Conservation (phyloP, 495 filamentous ascomycete species). For the Podospora pseudoanserina region DNA sequence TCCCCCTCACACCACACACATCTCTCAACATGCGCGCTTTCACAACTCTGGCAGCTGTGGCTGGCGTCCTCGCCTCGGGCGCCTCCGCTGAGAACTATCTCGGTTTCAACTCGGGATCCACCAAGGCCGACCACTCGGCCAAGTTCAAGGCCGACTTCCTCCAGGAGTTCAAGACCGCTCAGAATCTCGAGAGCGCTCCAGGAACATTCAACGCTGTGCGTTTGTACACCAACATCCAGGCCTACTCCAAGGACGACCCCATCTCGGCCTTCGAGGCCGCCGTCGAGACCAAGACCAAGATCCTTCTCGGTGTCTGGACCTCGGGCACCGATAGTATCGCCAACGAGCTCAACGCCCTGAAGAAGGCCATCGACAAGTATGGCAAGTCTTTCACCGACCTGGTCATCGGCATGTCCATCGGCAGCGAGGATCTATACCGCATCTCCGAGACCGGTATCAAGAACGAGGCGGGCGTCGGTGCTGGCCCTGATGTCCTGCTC, state of each 20-base stretch:
- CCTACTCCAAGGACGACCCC: constrained; percentile 45
- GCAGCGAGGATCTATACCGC: constrained; percentile 55
- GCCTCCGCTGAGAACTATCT: constrained; percentile 38
- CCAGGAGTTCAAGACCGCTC: constrained; percentile 45
- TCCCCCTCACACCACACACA: background rate
- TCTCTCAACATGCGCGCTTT: constrained; percentile 29
- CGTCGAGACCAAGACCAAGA: constrained; percentile 45
- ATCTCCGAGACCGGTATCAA: constrained; percentile 38
- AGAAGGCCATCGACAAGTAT: constrained; percentile 41
- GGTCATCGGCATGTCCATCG: constrained; percentile 51
- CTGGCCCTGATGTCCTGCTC: constrained; percentile 39
- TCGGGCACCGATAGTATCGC: constrained; percentile 47
- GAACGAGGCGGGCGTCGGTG: constrained; percentile 44
- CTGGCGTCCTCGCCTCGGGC: constrained; percentile 32
- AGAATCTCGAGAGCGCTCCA: constrained; percentile 40
- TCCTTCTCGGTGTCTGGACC: constrained; percentile 53
- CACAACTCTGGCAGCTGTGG: constrained; percentile 26
- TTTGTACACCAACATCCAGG: constrained; percentile 53
- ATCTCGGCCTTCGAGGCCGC: constrained; percentile 53
- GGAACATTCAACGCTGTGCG: constrained; percentile 48
- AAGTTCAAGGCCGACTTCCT: constrained; percentile 48
- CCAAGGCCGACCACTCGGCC: constrained; percentile 42
- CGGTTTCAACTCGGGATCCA: constrained; percentile 50
- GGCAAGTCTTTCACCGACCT: constrained; percentile 43
- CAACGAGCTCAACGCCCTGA: constrained; percentile 46